These are phyloP conservation scores for Ceratocystis destructans DNA, from an alignment of 2,329 filamentous ascomycete species.

Conservation along the genomic window DNA sequence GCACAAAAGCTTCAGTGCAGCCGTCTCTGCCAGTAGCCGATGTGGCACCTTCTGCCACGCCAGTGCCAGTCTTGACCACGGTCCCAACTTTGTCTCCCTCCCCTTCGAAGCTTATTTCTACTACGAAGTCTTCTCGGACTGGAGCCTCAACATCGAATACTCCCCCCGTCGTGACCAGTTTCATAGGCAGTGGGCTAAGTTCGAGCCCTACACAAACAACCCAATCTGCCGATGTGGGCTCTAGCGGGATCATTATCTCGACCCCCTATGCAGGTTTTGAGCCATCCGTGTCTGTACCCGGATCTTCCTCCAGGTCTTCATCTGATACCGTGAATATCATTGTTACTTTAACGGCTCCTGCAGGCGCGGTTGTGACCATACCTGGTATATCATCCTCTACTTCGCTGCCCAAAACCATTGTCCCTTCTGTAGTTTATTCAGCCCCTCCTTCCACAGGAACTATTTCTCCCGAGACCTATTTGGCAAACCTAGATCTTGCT, in stretches of 20 bases:
- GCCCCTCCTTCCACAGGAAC: constrained; percentile 29
- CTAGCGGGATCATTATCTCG: not conserved
- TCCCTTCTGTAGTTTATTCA: constrained; percentile 23
- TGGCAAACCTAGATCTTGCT: constrained; percentile 34
- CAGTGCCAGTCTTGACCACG: not conserved
- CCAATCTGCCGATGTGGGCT: not conserved
- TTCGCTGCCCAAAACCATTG: not conserved
- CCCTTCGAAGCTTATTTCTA: not conserved
- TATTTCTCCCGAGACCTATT: constrained; percentile 31
- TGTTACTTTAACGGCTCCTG: not conserved
- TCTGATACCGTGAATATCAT: not conserved
- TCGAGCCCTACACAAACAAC: not conserved
- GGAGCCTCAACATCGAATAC: not conserved
- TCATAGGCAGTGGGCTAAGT: not conserved
- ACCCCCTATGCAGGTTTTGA: not conserved
- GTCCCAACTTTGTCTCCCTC: not conserved
- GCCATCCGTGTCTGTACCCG: not conserved
- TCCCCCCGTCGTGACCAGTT: constrained; percentile 1
- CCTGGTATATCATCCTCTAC: not conserved
- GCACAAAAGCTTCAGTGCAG: not conserved
- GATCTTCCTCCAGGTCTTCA: not conserved
- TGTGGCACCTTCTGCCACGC: not conserved
- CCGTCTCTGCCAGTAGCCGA: not conserved
- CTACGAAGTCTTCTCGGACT: not conserved
- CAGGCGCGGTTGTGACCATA: constrained; percentile 6